Percentiles rank a stretch among this genome's conserved stretches.
These are phyloP conservation scores for Cryphonectria japonica DNA, from an alignment of 2,329 filamentous ascomycete species.

Conservation along the genomic window DNA sequence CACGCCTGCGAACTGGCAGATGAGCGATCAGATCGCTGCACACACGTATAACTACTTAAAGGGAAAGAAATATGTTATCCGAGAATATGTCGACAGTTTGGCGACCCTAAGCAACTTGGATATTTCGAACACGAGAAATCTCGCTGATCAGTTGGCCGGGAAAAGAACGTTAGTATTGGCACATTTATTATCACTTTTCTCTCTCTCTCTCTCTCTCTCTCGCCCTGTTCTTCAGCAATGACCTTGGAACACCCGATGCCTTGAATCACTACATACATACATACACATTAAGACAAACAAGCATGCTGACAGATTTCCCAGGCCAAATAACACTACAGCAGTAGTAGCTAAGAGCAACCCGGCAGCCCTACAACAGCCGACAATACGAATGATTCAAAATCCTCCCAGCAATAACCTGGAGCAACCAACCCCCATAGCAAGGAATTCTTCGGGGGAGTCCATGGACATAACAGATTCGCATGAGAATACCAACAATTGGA, in stretches of 20 bases:
- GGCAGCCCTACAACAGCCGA: background rate
- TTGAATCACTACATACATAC: background rate
- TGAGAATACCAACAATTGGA: constrained; percentile 2
- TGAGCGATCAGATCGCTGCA: constrained; percentile 32
- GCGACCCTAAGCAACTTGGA: background rate
- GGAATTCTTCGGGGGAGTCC: background rate
- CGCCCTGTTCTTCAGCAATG: too few relatives aligned
- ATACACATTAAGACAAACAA: background rate
- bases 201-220: too few relatives aligned
- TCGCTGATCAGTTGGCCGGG: background rate
- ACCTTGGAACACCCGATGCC: background rate
- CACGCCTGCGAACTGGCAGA: constrained; percentile 36
- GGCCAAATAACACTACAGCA: background rate
- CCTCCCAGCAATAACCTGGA: background rate
- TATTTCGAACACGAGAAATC: background rate
- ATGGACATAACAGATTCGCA: background rate
- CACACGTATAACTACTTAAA: constrained; percentile 33
- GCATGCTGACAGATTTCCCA: background rate
- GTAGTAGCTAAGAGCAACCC: background rate
- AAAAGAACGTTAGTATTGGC: background rate
- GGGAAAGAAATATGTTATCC: constrained; percentile 22
- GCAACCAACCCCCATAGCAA: background rate
- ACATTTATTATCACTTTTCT: background rate
- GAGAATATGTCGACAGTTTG: constrained; percentile 7
- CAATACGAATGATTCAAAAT: background rate